Percentiles rank a stretch among this genome's conserved stretches.
phyloP scores from a whole-genome alignment of 2,329 filamentous ascomycete species.

The Aspergillus ustus region DNA sequence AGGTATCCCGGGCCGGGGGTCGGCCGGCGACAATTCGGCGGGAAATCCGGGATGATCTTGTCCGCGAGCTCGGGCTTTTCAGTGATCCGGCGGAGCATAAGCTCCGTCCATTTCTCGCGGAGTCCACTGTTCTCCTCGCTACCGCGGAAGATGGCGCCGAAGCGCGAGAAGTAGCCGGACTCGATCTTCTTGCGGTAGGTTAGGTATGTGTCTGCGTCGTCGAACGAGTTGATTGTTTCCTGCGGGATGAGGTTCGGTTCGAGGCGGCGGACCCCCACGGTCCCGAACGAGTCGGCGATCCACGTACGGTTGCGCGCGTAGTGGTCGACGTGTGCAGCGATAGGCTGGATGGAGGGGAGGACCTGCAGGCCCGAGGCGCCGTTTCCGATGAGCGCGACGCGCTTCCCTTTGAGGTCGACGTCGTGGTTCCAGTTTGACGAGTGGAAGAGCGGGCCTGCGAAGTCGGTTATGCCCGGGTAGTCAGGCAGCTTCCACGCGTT shows the following conservation, averaged over 20 bases:
- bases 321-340: conserved; percentile 60
- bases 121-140: conserved; percentile 56
- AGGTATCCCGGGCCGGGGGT: conserved; percentile 72
- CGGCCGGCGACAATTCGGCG: conserved; percentile 66
- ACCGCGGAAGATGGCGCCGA: conserved; percentile 59
- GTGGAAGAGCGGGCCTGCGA: conserved; percentile 61
- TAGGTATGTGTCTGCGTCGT: conserved; percentile 65
- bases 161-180: conserved; percentile 65
- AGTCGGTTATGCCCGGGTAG: conserved; percentile 62
- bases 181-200: conserved; percentile 63
- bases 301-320: conserved; percentile 70
- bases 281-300: conserved; percentile 68
- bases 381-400: conserved; percentile 66
- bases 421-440: conserved; percentile 63
- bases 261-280: conserved; percentile 55
- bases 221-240: conserved; percentile 61
- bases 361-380: conserved; percentile 65
- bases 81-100: conserved; percentile 60
- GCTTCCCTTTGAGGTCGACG: conserved; percentile 55
- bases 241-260: conserved; percentile 60
- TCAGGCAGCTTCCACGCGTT: conserved; percentile 68
- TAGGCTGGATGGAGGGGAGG: conserved; percentile 45
- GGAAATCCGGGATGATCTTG: conserved; percentile 65
- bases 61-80: conserved; percentile 62
- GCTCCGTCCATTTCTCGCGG: conserved; percentile 52